Base-by-base conservation (phyloP, 2,329 filamentous ascomycete species). In the Talaromyces sp. region DNA sequence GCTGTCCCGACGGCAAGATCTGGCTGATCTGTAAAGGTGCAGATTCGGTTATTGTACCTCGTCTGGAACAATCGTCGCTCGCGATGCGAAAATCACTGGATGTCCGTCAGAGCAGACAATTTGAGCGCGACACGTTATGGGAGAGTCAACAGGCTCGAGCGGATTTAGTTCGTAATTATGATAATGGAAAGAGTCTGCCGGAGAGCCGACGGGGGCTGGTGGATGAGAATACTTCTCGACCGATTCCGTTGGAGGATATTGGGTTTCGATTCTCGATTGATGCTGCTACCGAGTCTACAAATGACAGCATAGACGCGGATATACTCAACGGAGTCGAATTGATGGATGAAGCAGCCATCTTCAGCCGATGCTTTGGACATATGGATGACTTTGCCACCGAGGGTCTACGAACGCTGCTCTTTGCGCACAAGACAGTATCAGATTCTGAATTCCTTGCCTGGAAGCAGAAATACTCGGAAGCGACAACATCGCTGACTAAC, bases 351-450 rank as follows among this genome's bases (percentile, higher is more conserved):
- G 9, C 29, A 31, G 29, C 9, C 29, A 31, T 31, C 8, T 31
- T 31, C 29, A 31, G 29, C 7, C 29, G 29, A 31, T 56, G 55
- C 27, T 24, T 49, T 32, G 29, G 24, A 27, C 43, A 26, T 27
- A 81, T 93, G 62, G 89, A 93, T 64, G 89, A 91, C 58, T 93
- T 93, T 70, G 89, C 90, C 0, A 89, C 86, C 0, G 90, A 93
- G 70, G 90, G 90, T 29, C 78, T 93, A 31, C 85, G 90, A 17
- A 93, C 90, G 0, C 78, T 93, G 17, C 79, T 93, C 0, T 92
- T 89, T 70, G 89, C 86, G 0, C 86, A 90, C 69, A 86, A 86
- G 53, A 90, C 87, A 68, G 75, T 93, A 2, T 78, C 85, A 1
- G 86, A 89, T 35, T 77, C 82, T 7, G 89, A 93, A 58, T 93